Base-by-base conservation (phyloP, 768 basidiomycete genomes). In the Amanita jacksonii region DNA sequence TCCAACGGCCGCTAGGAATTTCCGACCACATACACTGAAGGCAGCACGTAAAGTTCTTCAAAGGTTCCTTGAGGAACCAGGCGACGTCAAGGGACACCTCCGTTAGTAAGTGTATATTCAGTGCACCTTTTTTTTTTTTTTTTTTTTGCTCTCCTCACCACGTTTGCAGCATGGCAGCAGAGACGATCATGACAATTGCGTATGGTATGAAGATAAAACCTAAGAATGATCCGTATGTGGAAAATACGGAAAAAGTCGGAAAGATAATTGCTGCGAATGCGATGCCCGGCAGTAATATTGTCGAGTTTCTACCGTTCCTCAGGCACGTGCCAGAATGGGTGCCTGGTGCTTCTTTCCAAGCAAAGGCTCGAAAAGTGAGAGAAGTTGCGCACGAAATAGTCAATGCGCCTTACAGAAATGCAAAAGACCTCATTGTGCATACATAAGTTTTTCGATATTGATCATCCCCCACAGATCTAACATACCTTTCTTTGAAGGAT, bases 241-340 rank as follows among this genome's bases (percentile, higher is more conserved):
- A 41, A 22, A 33, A 53, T 13, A 52, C 56, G 1, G 58, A 60
- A 16, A 39, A 45, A n/a, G 51, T 51, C 3, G 38, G 52, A 15
- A 31, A 16, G 12, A 43, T 51, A 5, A 45, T 53, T 2, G 30
- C 56, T 2, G 46, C 51, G 2, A 58, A 9, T 9, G 9, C 19
- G n/a, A 13, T 36, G 4, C 35, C 58, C 2, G 57, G 61, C 15
- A 54, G 52, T 4, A 40, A 45, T 8, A 22, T 54, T 1, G 57
- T 62, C 22, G 61, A 65, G 23, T 19, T 53, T 1, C 51, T 65
- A n/a, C 61, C 62, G 8, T 23, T 56, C 36, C 58, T 69, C 8
- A 55, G 58, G 24, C 44, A 63, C 38, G 20, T 67, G 8, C 68
- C 68, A 13, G 45, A 50, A 0, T 70, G 68, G 68, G 48, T 63